These are phyloP conservation scores for Pestalotiopsis sp. DNA, from an alignment of 2,329 filamentous ascomycete species.

Conservation along the genomic window DNA sequence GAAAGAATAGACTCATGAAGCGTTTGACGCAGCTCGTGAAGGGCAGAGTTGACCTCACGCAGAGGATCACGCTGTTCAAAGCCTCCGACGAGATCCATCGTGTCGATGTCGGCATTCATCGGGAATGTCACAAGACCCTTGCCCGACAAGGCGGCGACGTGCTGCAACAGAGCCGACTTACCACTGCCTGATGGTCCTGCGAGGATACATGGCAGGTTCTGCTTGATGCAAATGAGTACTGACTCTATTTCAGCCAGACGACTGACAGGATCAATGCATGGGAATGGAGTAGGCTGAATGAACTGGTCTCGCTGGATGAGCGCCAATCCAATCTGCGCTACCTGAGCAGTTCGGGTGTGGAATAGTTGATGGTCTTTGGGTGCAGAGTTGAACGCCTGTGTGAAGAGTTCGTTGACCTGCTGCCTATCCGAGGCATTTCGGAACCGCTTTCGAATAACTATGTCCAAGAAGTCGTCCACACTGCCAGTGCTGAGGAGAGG, in stretches of 20 bases:
- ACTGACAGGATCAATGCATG: conserved; percentile 50
- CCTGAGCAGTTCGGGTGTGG: conserved; percentile 66
- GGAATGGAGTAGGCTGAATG: conserved; percentile 54
- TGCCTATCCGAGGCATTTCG: conserved; percentile 70
- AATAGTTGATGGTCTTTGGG: conserved; percentile 66
- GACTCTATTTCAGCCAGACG: conserved; percentile 80
- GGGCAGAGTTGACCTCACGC: conserved; percentile 67
- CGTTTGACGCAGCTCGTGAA: conserved; percentile 41
- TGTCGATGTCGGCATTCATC: conserved; percentile 93
- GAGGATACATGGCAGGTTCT: conserved; percentile 86
- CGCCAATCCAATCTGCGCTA: conserved; percentile 81
- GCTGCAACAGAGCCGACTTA: conserved; percentile 79
- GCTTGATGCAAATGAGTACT: conserved; percentile 81
- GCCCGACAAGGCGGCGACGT: conserved; percentile 79
- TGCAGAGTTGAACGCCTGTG: conserved; percentile 58
- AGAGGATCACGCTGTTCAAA: conserved; percentile 92
- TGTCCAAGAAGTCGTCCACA: conserved; percentile 75
- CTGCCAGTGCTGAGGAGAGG: conserved; percentile 62
- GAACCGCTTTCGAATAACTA: conserved; percentile 88
- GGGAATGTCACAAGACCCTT: conserved; percentile 79
- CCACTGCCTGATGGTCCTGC: conserved; percentile 85
- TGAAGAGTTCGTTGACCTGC: conserved; percentile 68
- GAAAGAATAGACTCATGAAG: conserved; percentile 53
- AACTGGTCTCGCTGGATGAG: conserved; percentile 63
- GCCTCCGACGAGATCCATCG: conserved; percentile 94